These are phyloP conservation scores for Lotmaria passim DNA, from an alignment of 208 protist species.

Conservation along the genomic window DNA sequence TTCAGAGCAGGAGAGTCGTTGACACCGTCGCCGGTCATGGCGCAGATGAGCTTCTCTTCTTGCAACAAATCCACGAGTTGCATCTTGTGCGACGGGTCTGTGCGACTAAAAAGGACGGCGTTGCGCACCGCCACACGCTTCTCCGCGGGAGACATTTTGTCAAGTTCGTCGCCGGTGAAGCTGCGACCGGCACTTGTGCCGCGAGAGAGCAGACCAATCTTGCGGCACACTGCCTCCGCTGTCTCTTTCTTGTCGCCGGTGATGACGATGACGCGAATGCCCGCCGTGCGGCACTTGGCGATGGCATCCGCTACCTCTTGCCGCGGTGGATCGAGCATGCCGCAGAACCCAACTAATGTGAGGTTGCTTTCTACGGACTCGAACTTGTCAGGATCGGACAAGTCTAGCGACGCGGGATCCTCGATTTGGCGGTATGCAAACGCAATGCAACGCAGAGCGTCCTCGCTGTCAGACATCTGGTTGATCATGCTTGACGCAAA, in stretches of 20 bases:
- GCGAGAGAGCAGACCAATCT: conserved; percentile 92
- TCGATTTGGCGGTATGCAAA: conserved; percentile 71
- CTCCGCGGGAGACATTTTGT: conserved; percentile 58
- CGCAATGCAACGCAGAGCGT: conserved; percentile 83
- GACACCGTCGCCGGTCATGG: conserved; percentile 93
- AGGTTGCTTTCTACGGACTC: conserved; percentile 82
- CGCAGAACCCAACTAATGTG: conserved; percentile 90
- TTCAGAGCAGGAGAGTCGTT: conserved; percentile 98
- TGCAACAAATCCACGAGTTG: conserved; percentile 84
- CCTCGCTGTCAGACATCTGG: conserved; percentile 54
- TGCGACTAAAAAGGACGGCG: conserved; percentile 84
- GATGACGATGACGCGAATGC: conserved; percentile 98
- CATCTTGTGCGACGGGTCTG: conserved; percentile 89
- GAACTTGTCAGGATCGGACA: conserved; percentile 71
- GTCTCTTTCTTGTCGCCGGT: conserved; percentile 97
- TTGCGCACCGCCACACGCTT: conserved; percentile 60
- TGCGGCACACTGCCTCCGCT: conserved; percentile 94
- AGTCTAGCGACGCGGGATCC: conserved; percentile 38
- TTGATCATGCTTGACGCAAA: conserved; percentile 51
- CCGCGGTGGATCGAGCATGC: conserved; percentile 96
- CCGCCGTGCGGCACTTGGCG: conserved; percentile 88
- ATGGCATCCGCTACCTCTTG: conserved; percentile 92
- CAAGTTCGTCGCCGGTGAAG: conserved; percentile 82
- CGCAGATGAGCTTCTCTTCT: conserved; percentile 82
- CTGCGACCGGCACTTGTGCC: conserved; percentile 43